Percentiles rank a stretch among this genome's conserved stretches.
Conservation (phyloP, 164 flowering plant species). For the Protea cynaroides region DNA sequence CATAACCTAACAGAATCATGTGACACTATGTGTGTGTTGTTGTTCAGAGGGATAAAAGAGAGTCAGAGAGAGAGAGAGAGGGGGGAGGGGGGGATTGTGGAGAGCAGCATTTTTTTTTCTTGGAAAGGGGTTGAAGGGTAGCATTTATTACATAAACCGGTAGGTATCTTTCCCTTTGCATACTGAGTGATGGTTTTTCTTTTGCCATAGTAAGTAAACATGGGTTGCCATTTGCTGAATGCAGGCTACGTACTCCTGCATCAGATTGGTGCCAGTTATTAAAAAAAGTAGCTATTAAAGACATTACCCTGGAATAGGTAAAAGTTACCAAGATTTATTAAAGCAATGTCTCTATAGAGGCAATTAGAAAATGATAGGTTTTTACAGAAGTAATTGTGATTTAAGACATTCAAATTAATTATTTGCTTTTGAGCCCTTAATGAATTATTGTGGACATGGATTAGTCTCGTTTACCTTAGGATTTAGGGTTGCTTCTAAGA, state of each 20-base stretch:
- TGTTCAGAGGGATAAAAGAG: too few species aligned
- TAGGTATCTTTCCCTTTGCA: conserved; percentile 9
- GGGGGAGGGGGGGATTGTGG: too few species aligned
- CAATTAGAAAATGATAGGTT: conserved; percentile 10
- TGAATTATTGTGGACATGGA: conserved; percentile 9
- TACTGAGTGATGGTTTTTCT: not conserved
- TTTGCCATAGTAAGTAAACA: conserved; percentile 3
- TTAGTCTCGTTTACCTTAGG: not conserved
- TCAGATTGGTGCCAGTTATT: conserved; percentile 23
- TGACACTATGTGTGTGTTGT: conserved; percentile 13
- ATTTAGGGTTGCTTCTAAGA: not conserved
- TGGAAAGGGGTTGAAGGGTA: too few species aligned
- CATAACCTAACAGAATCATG: conserved; percentile 20
- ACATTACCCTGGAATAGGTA: conserved; percentile 15
- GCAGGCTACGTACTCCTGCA: conserved; percentile 1
- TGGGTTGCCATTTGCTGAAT: conserved; percentile 18
- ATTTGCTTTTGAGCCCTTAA: conserved; percentile 7
- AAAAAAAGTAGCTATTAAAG: conserved; percentile 6
- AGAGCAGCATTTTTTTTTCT: too few species aligned
- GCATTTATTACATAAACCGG: not conserved
- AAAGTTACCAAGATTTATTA: too few species aligned
- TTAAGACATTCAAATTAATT: conserved; percentile 16
- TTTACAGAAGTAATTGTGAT: conserved; percentile 7
- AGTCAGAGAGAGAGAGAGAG: not conserved
- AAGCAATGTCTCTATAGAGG: not conserved